Percentiles rank a stretch among this genome's conserved stretches.
These are phyloP conservation scores for Cichorium intybus DNA, from an alignment of 140 eudicot genomes.

Conservation along the genomic window DNA sequence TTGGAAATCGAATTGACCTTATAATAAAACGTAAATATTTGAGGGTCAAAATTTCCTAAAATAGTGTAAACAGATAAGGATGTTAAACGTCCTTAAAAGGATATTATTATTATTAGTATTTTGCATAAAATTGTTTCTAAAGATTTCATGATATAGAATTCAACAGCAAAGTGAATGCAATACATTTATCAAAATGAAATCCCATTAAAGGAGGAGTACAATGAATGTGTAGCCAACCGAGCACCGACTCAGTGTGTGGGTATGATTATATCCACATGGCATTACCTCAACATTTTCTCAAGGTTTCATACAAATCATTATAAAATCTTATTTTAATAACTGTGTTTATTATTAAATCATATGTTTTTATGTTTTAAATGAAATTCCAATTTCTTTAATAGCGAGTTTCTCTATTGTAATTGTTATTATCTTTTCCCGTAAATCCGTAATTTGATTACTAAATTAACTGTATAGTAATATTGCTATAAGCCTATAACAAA, in stretches of 20 bases:
- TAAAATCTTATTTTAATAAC: background rate
- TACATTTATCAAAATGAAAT: background rate
- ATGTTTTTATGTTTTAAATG: no score
- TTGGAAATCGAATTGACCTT: no score
- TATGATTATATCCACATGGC: constrained; percentile 17
- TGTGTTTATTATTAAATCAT: background rate
- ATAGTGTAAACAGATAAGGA: no score
- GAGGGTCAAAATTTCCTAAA: no score
- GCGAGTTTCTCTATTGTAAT: background rate
- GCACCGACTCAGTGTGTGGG: constrained; percentile 24
- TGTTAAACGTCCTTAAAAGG: no score
- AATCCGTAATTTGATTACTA: background rate
- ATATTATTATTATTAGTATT: no score
- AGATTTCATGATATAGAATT: no score
- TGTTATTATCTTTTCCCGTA: background rate
- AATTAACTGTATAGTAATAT: no score
- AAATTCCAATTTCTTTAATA: no score
- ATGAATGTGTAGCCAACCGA: constrained; percentile 22
- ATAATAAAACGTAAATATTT: no score
- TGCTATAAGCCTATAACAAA: background rate
- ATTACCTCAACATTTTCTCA: constrained; percentile 14
- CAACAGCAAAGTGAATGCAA: background rate
- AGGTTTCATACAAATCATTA: background rate
- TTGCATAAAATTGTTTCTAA: background rate
- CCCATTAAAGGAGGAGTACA: constrained; percentile 1